These are phyloP conservation scores for Chalciporus pseudorubinellus DNA, from an alignment of 768 basidiomycete genomes.

Conservation along the genomic window DNA sequence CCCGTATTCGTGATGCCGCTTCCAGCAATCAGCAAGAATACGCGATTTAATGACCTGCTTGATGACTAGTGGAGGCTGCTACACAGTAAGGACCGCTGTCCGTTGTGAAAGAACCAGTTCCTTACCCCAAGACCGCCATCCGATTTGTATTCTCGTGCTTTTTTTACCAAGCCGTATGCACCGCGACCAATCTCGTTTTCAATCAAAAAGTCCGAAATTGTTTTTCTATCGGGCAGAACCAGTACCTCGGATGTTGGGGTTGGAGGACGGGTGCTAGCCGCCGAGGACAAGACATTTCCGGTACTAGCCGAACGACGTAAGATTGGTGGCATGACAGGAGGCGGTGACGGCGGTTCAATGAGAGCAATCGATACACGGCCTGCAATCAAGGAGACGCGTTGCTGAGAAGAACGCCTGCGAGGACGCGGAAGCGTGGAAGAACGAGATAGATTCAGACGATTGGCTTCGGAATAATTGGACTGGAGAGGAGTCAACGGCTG, in stretches of 20 bases:
- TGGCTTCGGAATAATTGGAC: conserved; percentile 16
- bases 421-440: conserved; percentile 62
- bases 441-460: conserved; percentile 36
- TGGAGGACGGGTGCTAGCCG: conserved; percentile 60
- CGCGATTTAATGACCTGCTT: conserved; percentile 99
- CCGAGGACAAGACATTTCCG: conserved; percentile 60
- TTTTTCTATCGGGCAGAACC: conserved; percentile 53
- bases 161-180: conserved; percentile 93
- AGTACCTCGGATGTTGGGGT: conserved; percentile 43
- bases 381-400: conserved; percentile 79
- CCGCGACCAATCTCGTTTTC: conserved; percentile 89
- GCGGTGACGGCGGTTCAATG: conserved; percentile 68
- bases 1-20: conserved; percentile 90
- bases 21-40: conserved; percentile 99
- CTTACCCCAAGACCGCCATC: conserved; percentile 79
- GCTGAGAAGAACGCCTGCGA: conserved; percentile 77
- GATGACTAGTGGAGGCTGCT: conserved; percentile 84
- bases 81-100: conserved; percentile 7
- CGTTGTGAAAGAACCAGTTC: conserved; percentile 11
- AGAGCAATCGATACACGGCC: conserved; percentile 78
- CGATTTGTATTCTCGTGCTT: conserved; percentile 71
- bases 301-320: conserved; percentile 63
- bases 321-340: conserved; percentile 57
- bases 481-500: conserved; percentile 21
- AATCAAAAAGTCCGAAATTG: conserved; percentile 83